Evolutionary conservation across 345 rosid genomes (phyloP), one percentile per base, ranked within the genome.

Genomic region (Corchorus olitorius): DNA sequence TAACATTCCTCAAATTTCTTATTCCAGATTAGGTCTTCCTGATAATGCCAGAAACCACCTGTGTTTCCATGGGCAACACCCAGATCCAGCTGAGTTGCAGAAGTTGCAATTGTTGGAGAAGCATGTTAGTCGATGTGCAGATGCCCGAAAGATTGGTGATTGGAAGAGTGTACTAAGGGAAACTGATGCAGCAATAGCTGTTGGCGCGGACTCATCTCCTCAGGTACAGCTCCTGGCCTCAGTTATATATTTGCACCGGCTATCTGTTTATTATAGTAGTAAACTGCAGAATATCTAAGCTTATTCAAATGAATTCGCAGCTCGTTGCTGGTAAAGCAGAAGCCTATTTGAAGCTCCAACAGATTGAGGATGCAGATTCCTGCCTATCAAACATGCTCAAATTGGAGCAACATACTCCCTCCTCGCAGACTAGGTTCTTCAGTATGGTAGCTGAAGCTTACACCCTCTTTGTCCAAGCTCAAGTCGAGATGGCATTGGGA

Each of bases 401-500:
- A 69, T 33, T 76, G 62, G 94, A 87, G 81, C 79, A 73, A 66
- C 79, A 75, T 34, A 54, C 62, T 67, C 73, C 84, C 54, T 65
- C 76, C 48, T 78, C 85, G 33, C 83, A 79, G 77, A 46, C 39
- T 6, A 87, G 87, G 80, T 79, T 85, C 80, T 96, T 90, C 52
- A 90, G 93, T 79, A 93, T 93, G 89, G 83, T 87, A 65, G 83
- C 87, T 48, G 97, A 92, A 81, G 97, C 97, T 63, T 96, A 88
- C 78, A 82, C 83, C 56, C 89, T 84, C 58, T 88, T 84, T 83
- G 87, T 91, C 54, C 92, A 67, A 75, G 94, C 97, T 37, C 98
- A 91, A 84, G 86, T 96, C 13, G 95, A 96, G 68, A 89, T 91
- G 97, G 95, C 98, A 73, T 68, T 89, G 70, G 99, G 99, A 89